Evolutionary conservation across 2,329 filamentous ascomycete species (phyloP).

Genomic region (Fusarium beomiforme): DNA sequence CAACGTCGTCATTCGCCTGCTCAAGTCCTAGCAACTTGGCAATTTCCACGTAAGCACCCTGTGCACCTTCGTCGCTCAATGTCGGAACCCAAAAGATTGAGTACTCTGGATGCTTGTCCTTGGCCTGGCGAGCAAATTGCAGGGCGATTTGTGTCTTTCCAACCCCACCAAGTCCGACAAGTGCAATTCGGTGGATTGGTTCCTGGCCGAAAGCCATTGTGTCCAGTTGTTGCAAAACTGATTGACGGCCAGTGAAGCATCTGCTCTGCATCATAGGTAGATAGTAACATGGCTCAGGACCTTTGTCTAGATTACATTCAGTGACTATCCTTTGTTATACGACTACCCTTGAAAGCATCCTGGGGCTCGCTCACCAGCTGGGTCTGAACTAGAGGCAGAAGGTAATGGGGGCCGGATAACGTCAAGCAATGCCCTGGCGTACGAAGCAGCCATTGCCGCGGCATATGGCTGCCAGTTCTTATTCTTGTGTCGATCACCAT

Average conservation of each 20-base stretch:
- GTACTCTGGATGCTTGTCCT: constrained; percentile 40
- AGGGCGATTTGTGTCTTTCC: constrained; percentile 54
- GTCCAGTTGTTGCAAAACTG: not conserved
- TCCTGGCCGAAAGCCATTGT: constrained; percentile 17
- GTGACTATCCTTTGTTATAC: not conserved
- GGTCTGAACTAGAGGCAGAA: accelerated
- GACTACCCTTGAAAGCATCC: too few relatives aligned
- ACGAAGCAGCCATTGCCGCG: constrained; percentile 44
- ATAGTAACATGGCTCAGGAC: not conserved
- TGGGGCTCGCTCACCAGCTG: not conserved
- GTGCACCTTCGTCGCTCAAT: constrained; percentile 42
- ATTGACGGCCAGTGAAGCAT: not conserved
- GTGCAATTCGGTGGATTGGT: not conserved
- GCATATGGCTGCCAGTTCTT: constrained; percentile 50
- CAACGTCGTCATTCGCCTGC: constrained; percentile 46
- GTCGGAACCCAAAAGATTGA: constrained; percentile 55
- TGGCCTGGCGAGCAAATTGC: constrained; percentile 46
- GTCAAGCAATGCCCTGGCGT: constrained; percentile 19
- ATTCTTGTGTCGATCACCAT: constrained; percentile 47
- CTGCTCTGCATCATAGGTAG: not conserved
- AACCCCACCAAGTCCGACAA: constrained; percentile 47
- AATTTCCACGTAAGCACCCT: constrained; percentile 49
- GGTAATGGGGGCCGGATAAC: not conserved
- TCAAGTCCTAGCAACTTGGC: constrained; percentile 42
- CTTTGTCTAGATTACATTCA: not conserved